Conservation (phyloP, 805 yeast species). For the Sugiyamaella chiloensis region DNA sequence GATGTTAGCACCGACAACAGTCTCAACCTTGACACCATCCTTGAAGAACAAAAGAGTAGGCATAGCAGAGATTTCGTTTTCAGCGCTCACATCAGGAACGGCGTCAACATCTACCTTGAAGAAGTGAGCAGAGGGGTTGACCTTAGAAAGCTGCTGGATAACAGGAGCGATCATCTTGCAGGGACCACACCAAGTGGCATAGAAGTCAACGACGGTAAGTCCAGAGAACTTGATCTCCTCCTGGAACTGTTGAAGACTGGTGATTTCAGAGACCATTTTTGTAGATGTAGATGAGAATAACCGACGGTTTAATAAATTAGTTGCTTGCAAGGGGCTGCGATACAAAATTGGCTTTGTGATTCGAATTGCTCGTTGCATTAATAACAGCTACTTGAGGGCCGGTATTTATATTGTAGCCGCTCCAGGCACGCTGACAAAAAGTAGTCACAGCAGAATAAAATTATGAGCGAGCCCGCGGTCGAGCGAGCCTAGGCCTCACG, state of each 20-base stretch:
- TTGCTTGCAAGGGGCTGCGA: conserved; percentile 1
- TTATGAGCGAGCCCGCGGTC: too few species aligned
- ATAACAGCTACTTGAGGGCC: neutral
- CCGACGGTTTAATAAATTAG: conserved; percentile 2
- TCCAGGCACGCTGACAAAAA: too few species aligned
- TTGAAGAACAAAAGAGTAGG: conserved; percentile 75
- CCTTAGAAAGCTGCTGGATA: conserved; percentile 48
- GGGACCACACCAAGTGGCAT: conserved; percentile 98
- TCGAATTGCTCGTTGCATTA: conserved; percentile 3
- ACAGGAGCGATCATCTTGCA: conserved; percentile 91
- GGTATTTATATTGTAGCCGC: conserved; percentile 4
- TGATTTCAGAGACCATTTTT: conserved; percentile 54
- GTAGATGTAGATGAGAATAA: conserved; percentile 14
- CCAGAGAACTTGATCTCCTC: conserved; percentile 59
- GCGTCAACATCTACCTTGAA: conserved; percentile 91
- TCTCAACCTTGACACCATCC: conserved; percentile 73
- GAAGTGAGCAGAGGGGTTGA: conserved; percentile 67
- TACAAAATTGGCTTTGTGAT: conserved; percentile 3
- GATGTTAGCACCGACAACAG: conserved; percentile 89
- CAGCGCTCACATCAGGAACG: conserved; percentile 69
- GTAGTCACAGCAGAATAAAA: too few species aligned
- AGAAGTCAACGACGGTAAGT: conserved; percentile 90
- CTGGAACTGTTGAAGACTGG: conserved; percentile 58
- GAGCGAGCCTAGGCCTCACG: conserved; percentile 1
- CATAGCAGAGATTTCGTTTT: conserved; percentile 61